phyloP scores from a whole-genome alignment of 306 rosid species.

The Albizia julibrissin region DNA sequence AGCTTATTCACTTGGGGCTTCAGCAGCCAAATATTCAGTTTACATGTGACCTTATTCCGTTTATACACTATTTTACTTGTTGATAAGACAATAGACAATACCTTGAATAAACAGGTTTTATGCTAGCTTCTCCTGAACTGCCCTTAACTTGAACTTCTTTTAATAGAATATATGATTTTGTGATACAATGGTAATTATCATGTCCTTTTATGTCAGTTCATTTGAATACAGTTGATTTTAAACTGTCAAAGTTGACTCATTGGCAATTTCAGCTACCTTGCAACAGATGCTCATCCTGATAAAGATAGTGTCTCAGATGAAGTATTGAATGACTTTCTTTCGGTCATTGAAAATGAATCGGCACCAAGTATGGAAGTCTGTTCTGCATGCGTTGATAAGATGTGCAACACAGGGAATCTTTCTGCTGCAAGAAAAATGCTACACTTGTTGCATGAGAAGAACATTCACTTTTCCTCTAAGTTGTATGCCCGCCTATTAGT shows the following conservation, averaged over 20 bases:
- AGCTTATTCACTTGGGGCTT: constrained; percentile 13
- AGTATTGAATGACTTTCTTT: constrained; percentile 45
- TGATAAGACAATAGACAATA: not conserved
- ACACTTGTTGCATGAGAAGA: constrained; percentile 44
- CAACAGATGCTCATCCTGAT: constrained; percentile 46
- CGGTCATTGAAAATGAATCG: constrained; percentile 41
- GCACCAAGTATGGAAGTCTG: constrained; percentile 31
- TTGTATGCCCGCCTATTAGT: constrained; percentile 48
- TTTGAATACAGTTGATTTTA: constrained; percentile 29
- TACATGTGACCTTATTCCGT: not conserved
- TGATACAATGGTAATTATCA: not conserved
- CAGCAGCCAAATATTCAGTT: not conserved
- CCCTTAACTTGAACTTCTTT: constrained; percentile 15
- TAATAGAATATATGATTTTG: not conserved
- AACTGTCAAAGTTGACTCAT: constrained; percentile 28
- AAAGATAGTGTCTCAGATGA: constrained; percentile 23
- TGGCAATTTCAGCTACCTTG: constrained; percentile 41
- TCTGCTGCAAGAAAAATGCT: constrained; percentile 50
- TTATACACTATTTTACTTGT: not conserved
- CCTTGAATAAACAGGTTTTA: not conserved
- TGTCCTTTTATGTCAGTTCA: constrained; percentile 29
- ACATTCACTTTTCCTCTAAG: constrained; percentile 37
- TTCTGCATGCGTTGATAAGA: constrained; percentile 39
- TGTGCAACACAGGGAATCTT: constrained; percentile 50
- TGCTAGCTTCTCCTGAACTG: not conserved